Base-by-base conservation (phyloP, 495 filamentous ascomycete genomes). In the Penicillium subrubescens region DNA sequence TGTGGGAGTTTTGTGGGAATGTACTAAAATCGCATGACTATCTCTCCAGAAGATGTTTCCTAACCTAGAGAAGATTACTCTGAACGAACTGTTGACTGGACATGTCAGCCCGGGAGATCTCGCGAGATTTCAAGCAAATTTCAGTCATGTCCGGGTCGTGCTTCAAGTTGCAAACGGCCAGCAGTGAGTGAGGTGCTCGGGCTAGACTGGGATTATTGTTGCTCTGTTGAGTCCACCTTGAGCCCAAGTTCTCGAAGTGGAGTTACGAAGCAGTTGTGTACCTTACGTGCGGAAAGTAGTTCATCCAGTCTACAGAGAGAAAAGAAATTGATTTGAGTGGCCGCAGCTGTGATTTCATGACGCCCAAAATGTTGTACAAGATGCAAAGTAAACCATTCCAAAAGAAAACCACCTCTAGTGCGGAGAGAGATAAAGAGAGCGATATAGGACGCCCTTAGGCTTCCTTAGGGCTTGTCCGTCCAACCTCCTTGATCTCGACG, bases 401-500 rank as follows among this genome's bases (percentile, higher is more conserved):
- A 59, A 51, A 54, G 46, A 57, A 64, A 63, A 57, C 58, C 37
- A 59, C 64, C 62, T 64, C 61, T 62, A 66, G 52, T 60, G 64
- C 67, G 58, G 23, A 62, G 67, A 71, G 61, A 67, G 41, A 55
- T 27, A 27, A 27, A 27, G 35, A 66, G 58, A 52, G 52, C 34
- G 57, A 59, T 29, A 61, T 17, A 33, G 21, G 35, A 33, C 25
- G 57, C 52, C 19, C 59, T 17, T 62, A 61, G 33, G 63, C 53
- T 57, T 63, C 72, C 53, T 67, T 73, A n/a, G 53, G 34, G 14
- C 19, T 39, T n/a, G 63, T 66, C 50, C 67, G 64, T 33, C 57
- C 80, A 53, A 81, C 78, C 62, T 91, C 87, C 69, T 88, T 84
- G 66, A 93, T 87, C 52, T 81, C 81, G 33, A 90, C 88, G 74